Conservation (phyloP, 2,329 filamentous ascomycete species). For the Ilyonectria robusta region DNA sequence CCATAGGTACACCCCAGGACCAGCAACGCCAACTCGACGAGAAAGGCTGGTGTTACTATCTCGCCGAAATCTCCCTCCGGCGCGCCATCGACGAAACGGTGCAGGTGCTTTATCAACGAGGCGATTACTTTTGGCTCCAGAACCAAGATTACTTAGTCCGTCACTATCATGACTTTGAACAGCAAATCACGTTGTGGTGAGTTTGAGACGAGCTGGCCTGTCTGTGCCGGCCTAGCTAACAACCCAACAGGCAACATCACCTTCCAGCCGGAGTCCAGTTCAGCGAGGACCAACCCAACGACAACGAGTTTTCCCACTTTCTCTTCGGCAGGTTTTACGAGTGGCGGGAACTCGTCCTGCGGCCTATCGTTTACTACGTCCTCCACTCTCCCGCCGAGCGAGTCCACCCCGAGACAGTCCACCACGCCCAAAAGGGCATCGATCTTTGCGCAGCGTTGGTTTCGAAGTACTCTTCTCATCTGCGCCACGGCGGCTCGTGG, state of each 20-base stretch:
- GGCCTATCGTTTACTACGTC: conserved; percentile 30
- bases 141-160: conserved; percentile 20
- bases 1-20: background rate
- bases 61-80: conserved; percentile 27
- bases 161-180: conserved; percentile 30
- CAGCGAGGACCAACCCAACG: background rate
- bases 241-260: conserved; percentile 15
- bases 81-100: conserved; percentile 29
- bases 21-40: conserved; percentile 29
- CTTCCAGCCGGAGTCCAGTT: conserved; percentile 27
- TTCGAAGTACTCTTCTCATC: background rate
- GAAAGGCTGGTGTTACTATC: conserved; percentile 32
- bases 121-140: conserved; percentile 24
- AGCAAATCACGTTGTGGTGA: conserved; percentile 26
- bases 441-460: conserved; percentile 20
- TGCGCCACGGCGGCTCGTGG: conserved; percentile 31
- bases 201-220: background rate
- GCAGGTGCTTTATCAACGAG: conserved; percentile 21
- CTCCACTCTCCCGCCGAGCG: conserved; percentile 13
- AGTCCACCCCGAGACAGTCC: background rate
- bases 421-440: conserved; percentile 25
- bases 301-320: conserved; percentile 27
- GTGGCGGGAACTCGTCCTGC: conserved; percentile 29
- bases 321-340: conserved; percentile 24
- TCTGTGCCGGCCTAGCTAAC: background rate